Evolutionary conservation across 306 rosid genomes (phyloP), one percentile per base, ranked within the genome.

Genomic region (Oemleria cerasiformis): DNA sequence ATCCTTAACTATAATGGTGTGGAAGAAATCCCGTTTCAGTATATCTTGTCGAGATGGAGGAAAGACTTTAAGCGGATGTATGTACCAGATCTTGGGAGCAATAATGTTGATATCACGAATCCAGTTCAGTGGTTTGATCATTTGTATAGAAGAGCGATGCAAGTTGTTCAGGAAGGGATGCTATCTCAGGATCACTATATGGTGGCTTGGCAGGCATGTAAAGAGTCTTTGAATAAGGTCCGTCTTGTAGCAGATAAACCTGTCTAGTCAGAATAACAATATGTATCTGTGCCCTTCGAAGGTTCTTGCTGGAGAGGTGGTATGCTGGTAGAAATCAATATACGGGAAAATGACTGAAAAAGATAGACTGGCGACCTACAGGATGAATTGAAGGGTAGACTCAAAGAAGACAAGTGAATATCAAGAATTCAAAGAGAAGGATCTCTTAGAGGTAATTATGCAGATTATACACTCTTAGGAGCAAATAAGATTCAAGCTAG

Each of bases 71-170:
- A 79, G 82, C 92, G 96, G 17, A 68, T 91, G 63, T 91, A 91
- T 78, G 92, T 82, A 59, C 91, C 96, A 42, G 85, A 86, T 65
- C 82, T 88, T 63, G 81, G 88, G 73, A 81, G 83, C 21, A 81
- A 91, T 71, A 82, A 74, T 73, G 86, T 89, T 38, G 98, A 94
- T 88, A 80, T 84, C 66, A 79, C 84, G 73, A 91, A 94, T 81
- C 92, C 96, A n/a, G 90, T 91, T 84, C 97, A 91, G 87, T 83
- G 92, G 91, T 91, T 80, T 68, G 98, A 94, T 84, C 95, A 94
- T 85, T 85, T 94, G 88, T 86, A 88, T 85, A 89, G 85, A 91
- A 81, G 84, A 61, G 94, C 95, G 58, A 94, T 91, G 91, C 91
- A 87, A 78, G 90, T 87, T 76, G 97, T 91, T 64, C 96, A 86